These are phyloP conservation scores for Psilocybe azurescens DNA, from an alignment of 768 basidiomycete species.

Conservation along the genomic window DNA sequence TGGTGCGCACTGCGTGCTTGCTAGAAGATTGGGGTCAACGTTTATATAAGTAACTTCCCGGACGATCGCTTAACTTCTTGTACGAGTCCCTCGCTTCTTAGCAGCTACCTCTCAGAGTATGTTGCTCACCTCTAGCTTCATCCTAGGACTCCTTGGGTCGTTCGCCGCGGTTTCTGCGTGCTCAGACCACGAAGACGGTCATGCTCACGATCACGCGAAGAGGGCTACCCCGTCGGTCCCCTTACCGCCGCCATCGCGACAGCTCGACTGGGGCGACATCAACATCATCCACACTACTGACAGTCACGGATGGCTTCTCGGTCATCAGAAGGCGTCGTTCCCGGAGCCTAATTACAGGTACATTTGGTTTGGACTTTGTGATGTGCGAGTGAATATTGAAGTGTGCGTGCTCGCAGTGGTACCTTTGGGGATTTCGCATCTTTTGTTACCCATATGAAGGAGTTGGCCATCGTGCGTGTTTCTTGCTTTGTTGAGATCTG, in stretches of 20 bases:
- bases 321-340: conserved; percentile 75
- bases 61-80: neutral
- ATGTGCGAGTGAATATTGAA: neutral
- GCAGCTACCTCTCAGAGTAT: neutral
- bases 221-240: conserved; percentile 45
- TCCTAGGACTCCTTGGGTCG: conserved; percentile 19
- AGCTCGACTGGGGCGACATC: conserved; percentile 84
- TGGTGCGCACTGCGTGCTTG: neutral
- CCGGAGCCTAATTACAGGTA: conserved; percentile 78
- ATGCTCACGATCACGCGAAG: conserved; percentile 35
- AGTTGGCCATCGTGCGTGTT: conserved; percentile 59
- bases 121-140: conserved; percentile 17
- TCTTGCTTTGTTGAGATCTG: neutral
- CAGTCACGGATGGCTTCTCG: conserved; percentile 73
- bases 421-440: conserved; percentile 77
- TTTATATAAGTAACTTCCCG: neutral
- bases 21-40: neutral
- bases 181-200: conserved; percentile 28
- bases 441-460: conserved; percentile 84
- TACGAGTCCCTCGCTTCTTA: neutral
- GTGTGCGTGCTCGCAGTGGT: conserved; percentile 29
- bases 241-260: conserved; percentile 64
- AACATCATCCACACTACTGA: conserved; percentile 91
- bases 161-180: conserved; percentile 19
- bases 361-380: neutral